Base-by-base conservation (phyloP, 306 rosid genomes). In the Herpetospermum pedunculosum region DNA sequence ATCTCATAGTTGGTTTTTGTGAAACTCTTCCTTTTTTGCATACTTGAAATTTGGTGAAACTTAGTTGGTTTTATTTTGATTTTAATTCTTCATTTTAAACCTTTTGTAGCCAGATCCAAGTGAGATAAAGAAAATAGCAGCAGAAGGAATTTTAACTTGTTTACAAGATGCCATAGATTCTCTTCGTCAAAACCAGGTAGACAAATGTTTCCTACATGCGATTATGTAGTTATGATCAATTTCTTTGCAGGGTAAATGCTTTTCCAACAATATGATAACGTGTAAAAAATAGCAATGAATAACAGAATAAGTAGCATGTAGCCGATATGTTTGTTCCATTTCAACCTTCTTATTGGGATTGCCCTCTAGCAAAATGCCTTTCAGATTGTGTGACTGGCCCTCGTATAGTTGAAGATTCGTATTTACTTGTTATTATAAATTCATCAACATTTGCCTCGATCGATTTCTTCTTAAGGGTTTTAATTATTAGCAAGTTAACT, bases 61-160 rank as follows among this genome's bases (percentile, higher is more conserved):
- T n/a, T n/a, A 34, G 10, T 70, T 49, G 26, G 40, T 12, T 43
- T 63, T 73, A 49, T 62, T 21, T 58, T 77, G 46, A 21, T 52
- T 59, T 25, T 72, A 76, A 68, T 74, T 77, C 48, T 80, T 48
- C 38, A 6, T 69, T 75, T 77, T 65, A 40, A 23, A 69, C 40
- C 68, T 72, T 77, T 83, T 81, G 75, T 91, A 94, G 98, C 97
- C 98, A 65, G 96, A 86, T 72, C 87, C 85, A 37, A 81, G 80
- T 63, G 97, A 91, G 85, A 84, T 89, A 71, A 75, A 67, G 72
- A 87, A 88, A 82, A 89, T 91, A 84, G 98, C 98, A 54, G 88
- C 95, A 21, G 96, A 85, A 78, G 98, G 98, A 79, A 86, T 94
- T 84, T 84, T 91, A 55, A 91, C 96, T 70, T 94, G 97, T 83